phyloP scores from a whole-genome alignment of 495 filamentous ascomycete genomes.

The Daldinia decipiens region DNA sequence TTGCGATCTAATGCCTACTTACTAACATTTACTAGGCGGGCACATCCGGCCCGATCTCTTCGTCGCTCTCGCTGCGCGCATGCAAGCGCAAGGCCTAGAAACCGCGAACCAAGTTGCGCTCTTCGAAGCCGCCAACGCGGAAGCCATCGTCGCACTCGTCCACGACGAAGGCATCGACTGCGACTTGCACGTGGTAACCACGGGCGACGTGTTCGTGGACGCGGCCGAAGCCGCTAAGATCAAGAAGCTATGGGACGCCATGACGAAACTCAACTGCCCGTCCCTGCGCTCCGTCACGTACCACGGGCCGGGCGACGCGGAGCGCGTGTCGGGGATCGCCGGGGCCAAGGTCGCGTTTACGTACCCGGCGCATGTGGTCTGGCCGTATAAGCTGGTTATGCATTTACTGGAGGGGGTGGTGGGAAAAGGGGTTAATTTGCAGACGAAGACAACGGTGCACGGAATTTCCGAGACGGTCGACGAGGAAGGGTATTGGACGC shows the following conservation, averaged over 20 bases:
- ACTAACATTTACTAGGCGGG: slow-evolving; percentile 58
- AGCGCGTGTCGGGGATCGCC: slow-evolving; percentile 28
- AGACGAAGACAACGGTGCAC: slow-evolving; percentile 48
- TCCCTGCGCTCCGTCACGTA: slow-evolving; percentile 49
- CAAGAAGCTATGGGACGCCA: slow-evolving; percentile 48
- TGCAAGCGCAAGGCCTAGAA: slow-evolving; percentile 48
- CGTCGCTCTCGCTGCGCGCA: slow-evolving; percentile 54
- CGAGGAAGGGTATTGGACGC: slow-evolving; percentile 51
- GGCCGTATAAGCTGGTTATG: slow-evolving; percentile 69
- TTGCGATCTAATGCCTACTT: slow-evolving; percentile 55
- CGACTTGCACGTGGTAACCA: slow-evolving; percentile 53
- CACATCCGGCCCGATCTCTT: slow-evolving; percentile 65
- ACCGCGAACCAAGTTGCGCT: slow-evolving; percentile 59
- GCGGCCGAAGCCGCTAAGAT: slow-evolving; percentile 46
- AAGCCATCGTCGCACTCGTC: slow-evolving; percentile 56
- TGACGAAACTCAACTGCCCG: slow-evolving; percentile 50
- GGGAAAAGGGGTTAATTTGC: slow-evolving; percentile 42
- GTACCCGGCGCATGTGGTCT: slow-evolving; percentile 50
- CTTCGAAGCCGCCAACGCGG: slow-evolving; percentile 61
- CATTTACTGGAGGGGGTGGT: slow-evolving; percentile 62
- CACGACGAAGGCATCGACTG: slow-evolving; percentile 56
- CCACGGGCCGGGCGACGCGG: slow-evolving; percentile 41
- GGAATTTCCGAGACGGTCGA: slow-evolving; percentile 37
- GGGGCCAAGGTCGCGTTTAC: slow-evolving; percentile 38
- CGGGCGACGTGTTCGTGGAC: slow-evolving; percentile 63